Percentiles rank a stretch among this genome's conserved stretches.
phyloP scores from a whole-genome alignment of 306 rosid genomes.

The Neltuma alba region DNA sequence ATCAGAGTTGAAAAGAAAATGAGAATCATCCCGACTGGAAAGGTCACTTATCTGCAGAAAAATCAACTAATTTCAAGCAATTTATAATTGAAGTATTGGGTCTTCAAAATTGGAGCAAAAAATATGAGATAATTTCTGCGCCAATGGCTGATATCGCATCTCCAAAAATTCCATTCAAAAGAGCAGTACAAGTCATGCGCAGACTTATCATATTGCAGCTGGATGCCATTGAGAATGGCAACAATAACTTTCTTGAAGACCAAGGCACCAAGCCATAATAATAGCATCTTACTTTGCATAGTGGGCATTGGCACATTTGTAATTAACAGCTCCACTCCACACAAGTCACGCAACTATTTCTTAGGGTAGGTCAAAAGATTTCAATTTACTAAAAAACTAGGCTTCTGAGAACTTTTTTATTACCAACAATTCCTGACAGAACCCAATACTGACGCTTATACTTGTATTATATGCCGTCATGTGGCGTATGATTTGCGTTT shows the following conservation, averaged over 20 bases:
- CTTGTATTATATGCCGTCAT: not conserved
- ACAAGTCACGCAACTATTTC: not conserved
- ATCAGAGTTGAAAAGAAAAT: slow-evolving; percentile 34
- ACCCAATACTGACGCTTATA: slow-evolving; percentile 9
- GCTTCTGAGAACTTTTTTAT: slow-evolving; percentile 8
- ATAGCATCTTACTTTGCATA: not conserved
- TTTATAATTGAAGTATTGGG: slow-evolving; percentile 4
- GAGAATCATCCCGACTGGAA: slow-evolving; percentile 23
- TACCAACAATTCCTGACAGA: not conserved
- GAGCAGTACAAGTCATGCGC: not conserved
- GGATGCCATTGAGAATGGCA: not conserved
- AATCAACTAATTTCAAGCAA: slow-evolving; percentile 2
- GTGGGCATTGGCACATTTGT: not conserved
- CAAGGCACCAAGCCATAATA: not conserved
- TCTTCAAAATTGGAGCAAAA: slow-evolving; percentile 1
- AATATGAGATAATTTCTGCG: not conserved
- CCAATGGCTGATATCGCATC: slow-evolving; percentile 17
- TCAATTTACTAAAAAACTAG: not conserved
- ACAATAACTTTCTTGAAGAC: not conserved
- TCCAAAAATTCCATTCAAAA: not conserved
- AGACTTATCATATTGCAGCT: not conserved
- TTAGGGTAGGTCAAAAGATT: slow-evolving; percentile 14
- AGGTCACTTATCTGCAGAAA: slow-evolving; percentile 18
- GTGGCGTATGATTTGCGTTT: slow-evolving; percentile 5
- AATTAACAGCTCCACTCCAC: not conserved